Evolutionary conservation across 31 red algal genomes (phyloP), one percentile per base, ranked within the genome.

Genomic region (Asparagopsis taxiformis): DNA sequence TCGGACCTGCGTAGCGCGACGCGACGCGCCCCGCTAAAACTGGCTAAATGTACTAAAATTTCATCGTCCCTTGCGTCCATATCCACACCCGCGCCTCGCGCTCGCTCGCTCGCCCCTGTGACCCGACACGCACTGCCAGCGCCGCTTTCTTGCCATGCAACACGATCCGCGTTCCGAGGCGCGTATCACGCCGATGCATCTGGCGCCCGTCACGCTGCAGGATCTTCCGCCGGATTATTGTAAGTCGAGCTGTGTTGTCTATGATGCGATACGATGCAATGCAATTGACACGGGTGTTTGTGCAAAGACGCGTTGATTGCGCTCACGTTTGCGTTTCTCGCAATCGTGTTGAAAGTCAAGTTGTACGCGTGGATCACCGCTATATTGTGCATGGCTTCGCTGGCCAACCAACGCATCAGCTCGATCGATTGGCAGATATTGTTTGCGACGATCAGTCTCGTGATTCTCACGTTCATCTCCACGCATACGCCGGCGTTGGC

Each of bases 391-490:
- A 31, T 77, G 26, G 59, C 74, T 11, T 77, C 74, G n/a, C 19
- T 77, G 16, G 57, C 74, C 17, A 77, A 77, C 65, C 74, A 77
- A 46, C 59, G 74, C 10, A 65, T 63, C 60, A 63, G 56, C n/a
- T 65, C 55, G 35, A 63, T 60, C 36, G 74, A 77, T 60, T 35
- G 33, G 16, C 59, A 77, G 43, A 65, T 43, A 11, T 7, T 65
- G 39, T 32, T 64, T 3, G 74, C 74, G 22, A 65, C 60, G 3
- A 28, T 65, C 19, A 46, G 44, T 19, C 59, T 77, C 32, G 61
- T 77, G 30, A 35, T 65, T 50, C 74, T 77, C 59, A 77, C 74
- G 39, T 77, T 77, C 32, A 33, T 77, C 44, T 77, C 74, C 58
- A 77, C 74, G 1, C 74, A 77, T 51, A 64, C 60, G 30, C 59